phyloP scores from a whole-genome alignment of 345 rosid species.

The Eucalyptus erythrocorys region DNA sequence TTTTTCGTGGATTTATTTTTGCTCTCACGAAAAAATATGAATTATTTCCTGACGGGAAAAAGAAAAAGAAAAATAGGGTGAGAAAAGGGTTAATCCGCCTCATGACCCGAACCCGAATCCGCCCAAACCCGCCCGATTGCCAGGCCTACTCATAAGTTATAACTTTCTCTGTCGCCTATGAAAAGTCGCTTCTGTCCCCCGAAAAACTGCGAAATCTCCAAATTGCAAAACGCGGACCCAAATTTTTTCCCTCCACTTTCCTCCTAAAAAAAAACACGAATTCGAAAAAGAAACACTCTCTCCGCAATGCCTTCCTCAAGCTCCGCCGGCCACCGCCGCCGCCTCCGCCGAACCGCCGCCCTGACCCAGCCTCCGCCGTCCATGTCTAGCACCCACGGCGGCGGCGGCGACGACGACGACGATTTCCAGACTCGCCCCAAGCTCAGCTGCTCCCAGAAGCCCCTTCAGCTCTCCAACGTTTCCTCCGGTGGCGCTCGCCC shows the following conservation, averaged over 20 bases:
- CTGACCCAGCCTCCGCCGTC: background rate
- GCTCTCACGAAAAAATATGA: background rate
- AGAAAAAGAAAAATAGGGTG: background rate
- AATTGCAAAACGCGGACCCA: background rate
- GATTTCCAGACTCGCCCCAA: background rate
- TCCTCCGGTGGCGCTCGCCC: background rate
- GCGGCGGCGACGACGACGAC: background rate
- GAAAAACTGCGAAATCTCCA: background rate
- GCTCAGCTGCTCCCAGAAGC: background rate
- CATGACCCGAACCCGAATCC: background rate
- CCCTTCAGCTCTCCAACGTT: background rate
- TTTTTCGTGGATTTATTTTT: background rate
- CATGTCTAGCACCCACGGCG: background rate
- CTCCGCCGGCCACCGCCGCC: background rate
- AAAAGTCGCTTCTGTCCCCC: background rate
- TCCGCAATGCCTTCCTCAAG: background rate
- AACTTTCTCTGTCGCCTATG: background rate
- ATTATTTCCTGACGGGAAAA: background rate
- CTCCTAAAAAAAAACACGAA: background rate
- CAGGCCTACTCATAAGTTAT: fast-evolving
- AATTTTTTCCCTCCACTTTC: background rate
- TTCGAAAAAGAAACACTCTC: background rate
- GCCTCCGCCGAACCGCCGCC: background rate
- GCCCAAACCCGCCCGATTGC: background rate
- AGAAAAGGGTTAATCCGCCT: background rate